A percentile compares a stretch with the other conserved stretches of the same genome.
Evolutionary conservation across 257 asterid species (phyloP).

Genomic region (Solanum appendiculatum): DNA sequence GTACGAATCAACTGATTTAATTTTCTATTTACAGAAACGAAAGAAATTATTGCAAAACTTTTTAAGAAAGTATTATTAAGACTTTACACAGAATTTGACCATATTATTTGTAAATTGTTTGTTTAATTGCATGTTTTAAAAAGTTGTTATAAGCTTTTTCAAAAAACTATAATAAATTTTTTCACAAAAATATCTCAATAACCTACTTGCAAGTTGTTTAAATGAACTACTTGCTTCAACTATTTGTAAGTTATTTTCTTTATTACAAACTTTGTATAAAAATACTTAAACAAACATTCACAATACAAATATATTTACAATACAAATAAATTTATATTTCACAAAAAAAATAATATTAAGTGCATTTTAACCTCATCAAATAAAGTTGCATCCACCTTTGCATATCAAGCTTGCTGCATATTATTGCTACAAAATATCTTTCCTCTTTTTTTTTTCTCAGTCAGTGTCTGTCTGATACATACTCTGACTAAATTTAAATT

Average conservation of each 20-base stretch:
- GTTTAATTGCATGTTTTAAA: background rate
- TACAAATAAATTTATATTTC: background rate
- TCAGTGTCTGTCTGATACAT: rapidly evolving
- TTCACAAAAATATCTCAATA: no score
- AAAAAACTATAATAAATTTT: no score
- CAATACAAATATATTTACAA: background rate
- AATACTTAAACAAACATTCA: no score
- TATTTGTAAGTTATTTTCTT: background rate
- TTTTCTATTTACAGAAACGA: no score
- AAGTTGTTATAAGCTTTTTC: background rate
- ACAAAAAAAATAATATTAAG: no score
- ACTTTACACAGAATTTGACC: background rate
- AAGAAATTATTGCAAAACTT: background rate
- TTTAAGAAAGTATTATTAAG: background rate
- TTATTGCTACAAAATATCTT: no score
- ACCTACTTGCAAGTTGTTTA: background rate
- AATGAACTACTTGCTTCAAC: background rate
- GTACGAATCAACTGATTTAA: no score
- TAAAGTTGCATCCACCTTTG: background rate
- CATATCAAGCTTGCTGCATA: background rate
- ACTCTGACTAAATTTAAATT: no score
- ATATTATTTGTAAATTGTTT: background rate
- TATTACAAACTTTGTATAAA: background rate
- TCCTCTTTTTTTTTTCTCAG: no score
- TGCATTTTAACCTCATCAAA: background rate